These are phyloP conservation scores for Coemansia sp. DNA, from an alignment of 192 early-diverging fungal genomes.

Conservation along the genomic window DNA sequence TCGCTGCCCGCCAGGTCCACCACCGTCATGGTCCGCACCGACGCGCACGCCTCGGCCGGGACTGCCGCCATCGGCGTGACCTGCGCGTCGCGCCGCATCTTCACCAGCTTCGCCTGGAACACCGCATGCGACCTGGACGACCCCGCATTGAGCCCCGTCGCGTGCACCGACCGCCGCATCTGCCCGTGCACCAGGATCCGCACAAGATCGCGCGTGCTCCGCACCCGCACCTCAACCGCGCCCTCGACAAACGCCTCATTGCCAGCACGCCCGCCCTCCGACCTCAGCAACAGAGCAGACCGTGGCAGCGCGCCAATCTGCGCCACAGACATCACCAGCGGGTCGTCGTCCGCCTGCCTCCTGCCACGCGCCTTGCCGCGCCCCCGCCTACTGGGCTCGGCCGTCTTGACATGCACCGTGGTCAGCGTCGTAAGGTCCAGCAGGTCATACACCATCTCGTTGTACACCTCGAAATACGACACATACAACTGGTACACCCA, in stretches of 20 bases:
- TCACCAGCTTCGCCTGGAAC: conserved; percentile 66
- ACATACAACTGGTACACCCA: conserved; percentile 84
- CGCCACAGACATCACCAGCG: conserved; percentile 25
- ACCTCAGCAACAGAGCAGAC: conserved; percentile 31
- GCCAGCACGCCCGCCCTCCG: conserved; percentile 35
- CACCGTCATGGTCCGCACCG: conserved; percentile 55
- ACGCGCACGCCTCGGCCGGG: conserved; percentile 13
- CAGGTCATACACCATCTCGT: conserved; percentile 84
- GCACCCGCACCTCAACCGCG: conserved; percentile 58
- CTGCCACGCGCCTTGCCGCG: not conserved
- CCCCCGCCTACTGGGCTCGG: conserved; percentile 1
- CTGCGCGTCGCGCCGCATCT: conserved; percentile 49
- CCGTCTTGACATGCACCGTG: conserved; percentile 28
- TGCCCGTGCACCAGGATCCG: conserved; percentile 60
- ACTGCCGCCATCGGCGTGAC: conserved; percentile 11
- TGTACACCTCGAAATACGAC: conserved; percentile 90
- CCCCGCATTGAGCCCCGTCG: conserved; percentile 57
- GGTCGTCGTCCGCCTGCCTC: conserved; percentile 9
- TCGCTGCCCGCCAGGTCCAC: conserved; percentile 75
- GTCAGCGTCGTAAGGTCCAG: conserved; percentile 57
- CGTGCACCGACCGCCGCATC: conserved; percentile 58
- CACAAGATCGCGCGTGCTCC: conserved; percentile 59
- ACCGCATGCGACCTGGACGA: conserved; percentile 67
- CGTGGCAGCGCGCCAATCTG: conserved; percentile 30
- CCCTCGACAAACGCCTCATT: conserved; percentile 64